A percentile compares a stretch with the other conserved stretches of the same genome.
phyloP scores from a whole-genome alignment of 306 rosid species.

The Prunus dulcis region DNA sequence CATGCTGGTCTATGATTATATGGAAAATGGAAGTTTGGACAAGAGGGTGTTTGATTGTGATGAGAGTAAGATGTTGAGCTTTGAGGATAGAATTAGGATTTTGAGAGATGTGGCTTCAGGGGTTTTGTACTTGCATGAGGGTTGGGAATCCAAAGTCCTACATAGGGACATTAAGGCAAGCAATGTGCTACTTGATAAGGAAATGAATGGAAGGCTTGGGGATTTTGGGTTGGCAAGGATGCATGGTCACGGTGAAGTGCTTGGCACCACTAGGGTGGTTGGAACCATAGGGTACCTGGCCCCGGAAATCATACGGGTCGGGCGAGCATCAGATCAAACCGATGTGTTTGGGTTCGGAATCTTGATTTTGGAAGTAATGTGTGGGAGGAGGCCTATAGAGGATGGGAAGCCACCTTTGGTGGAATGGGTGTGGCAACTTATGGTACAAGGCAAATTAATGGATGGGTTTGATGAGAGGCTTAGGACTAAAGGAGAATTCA shows the following conservation, averaged over 20 bases:
- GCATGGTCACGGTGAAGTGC: slow-evolving; percentile 58
- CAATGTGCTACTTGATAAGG: slow-evolving; percentile 76
- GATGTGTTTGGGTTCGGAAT: slow-evolving; percentile 80
- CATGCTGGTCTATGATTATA: slow-evolving; percentile 68
- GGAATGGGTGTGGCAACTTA: slow-evolving; percentile 58
- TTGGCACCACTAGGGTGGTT: slow-evolving; percentile 62
- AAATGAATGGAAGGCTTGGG: slow-evolving; percentile 76
- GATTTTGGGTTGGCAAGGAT: slow-evolving; percentile 81
- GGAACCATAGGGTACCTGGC: slow-evolving; percentile 86
- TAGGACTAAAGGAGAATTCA: slow-evolving; percentile 36
- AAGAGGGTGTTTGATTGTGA: slow-evolving; percentile 55
- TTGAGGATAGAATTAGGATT: slow-evolving; percentile 52
- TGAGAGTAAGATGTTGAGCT: slow-evolving; percentile 40
- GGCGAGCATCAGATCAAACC: slow-evolving; percentile 64
- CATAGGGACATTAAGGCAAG: slow-evolving; percentile 92
- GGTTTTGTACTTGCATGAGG: slow-evolving; percentile 77
- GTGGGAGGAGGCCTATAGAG: slow-evolving; percentile 86
- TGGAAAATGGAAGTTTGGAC: slow-evolving; percentile 90
- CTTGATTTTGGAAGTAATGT: slow-evolving; percentile 70
- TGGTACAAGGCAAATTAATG: slow-evolving; percentile 42
- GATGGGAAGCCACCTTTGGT: slow-evolving; percentile 59
- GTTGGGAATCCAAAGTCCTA: slow-evolving; percentile 74
- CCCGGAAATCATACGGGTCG: slow-evolving; percentile 62
- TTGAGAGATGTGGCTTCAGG: slow-evolving; percentile 72
- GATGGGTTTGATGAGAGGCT: slow-evolving; percentile 56